Evolutionary conservation across 345 rosid species (phyloP).

Genomic region (Murraya koenigii): DNA sequence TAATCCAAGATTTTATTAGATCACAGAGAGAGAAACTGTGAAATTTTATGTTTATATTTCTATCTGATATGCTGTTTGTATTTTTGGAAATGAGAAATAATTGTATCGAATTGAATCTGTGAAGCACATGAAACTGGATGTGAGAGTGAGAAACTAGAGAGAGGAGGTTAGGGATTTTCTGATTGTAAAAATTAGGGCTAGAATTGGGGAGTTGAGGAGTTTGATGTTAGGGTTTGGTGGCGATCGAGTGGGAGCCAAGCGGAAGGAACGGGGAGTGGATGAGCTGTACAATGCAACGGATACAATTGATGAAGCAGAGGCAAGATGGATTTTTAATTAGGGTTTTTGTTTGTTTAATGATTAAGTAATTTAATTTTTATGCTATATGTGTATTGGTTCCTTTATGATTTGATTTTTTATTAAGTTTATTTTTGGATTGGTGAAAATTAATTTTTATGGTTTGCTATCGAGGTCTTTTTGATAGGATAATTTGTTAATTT

Average conservation of each 20-base stretch:
- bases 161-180: neutral
- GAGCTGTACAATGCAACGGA: slow-evolving; percentile 36
- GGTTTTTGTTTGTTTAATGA: slow-evolving; percentile 10
- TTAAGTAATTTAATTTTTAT: neutral
- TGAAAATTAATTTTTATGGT: neutral
- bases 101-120: slow-evolving; percentile 15
- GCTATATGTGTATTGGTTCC: neutral
- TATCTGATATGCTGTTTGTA: slow-evolving; percentile 25
- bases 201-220: slow-evolving; percentile 12
- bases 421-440: neutral
- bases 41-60: slow-evolving; percentile 3
- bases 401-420: neutral
- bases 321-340: slow-evolving; percentile 34
- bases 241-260: slow-evolving; percentile 34
- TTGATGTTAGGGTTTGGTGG: slow-evolving; percentile 26
- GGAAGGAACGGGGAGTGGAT: slow-evolving; percentile 31
- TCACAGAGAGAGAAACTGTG: slow-evolving; percentile 18
- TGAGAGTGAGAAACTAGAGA: slow-evolving; percentile 11
- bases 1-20: slow-evolving; percentile 17
- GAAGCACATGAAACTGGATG: neutral
- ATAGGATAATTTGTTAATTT: neutral
- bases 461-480: neutral
- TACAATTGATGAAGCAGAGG: slow-evolving; percentile 45
- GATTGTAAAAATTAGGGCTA: neutral
- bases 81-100: slow-evolving; percentile 2